Conservation (phyloP, 139 green algal genomes). For the Chlorella ohadii region DNA sequence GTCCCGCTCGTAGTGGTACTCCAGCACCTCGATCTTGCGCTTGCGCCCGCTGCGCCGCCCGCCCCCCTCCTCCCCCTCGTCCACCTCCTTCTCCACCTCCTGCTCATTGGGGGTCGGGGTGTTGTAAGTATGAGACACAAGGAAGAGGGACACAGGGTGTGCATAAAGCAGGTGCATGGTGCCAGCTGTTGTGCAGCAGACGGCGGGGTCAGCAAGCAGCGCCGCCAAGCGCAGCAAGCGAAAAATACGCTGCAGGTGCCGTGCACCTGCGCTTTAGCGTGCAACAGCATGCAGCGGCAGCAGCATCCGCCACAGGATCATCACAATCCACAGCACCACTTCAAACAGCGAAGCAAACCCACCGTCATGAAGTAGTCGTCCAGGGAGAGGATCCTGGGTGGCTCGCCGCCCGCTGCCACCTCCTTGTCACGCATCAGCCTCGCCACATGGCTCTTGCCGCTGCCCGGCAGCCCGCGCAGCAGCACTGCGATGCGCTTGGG, state of each 20-base stretch:
- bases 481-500: slow-evolving; percentile 68
- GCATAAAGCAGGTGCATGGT: no score
- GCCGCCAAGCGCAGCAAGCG: no score
- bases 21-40: slow-evolving; percentile 53
- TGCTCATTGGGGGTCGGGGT: no score
- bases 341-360: not conserved
- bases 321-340: not conserved
- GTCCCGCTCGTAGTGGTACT: slow-evolving; percentile 80
- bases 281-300: no score
- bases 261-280: no score
- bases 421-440: slow-evolving; percentile 74
- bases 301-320: no score
- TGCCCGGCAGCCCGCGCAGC: slow-evolving; percentile 79
- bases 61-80: slow-evolving; percentile 37
- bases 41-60: slow-evolving; percentile 32
- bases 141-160: no score
- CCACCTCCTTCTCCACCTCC: slow-evolving; percentile 74
- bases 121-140: no score
- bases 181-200: no score
- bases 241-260: no score
- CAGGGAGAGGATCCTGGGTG: slow-evolving; percentile 79
- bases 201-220: no score
- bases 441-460: slow-evolving; percentile 81
- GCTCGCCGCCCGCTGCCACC: slow-evolving; percentile 57
- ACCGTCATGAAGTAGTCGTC: slow-evolving; percentile 92